phyloP scores from a whole-genome alignment of 768 basidiomycete genomes.

The Suillus bovinus region DNA sequence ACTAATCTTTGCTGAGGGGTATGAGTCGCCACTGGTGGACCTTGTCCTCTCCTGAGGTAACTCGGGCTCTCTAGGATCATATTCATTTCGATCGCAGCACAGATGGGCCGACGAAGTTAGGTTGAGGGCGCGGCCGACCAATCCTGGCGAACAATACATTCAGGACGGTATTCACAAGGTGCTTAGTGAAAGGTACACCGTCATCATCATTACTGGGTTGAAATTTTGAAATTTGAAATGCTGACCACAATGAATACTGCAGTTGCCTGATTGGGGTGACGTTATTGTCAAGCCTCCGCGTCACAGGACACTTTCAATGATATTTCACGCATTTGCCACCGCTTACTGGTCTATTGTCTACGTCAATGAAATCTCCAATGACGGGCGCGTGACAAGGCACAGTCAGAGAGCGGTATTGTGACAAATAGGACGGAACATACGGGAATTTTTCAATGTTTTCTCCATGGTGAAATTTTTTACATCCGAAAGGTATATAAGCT shows the following conservation, averaged over 20 bases:
- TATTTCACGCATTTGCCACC: too few species aligned
- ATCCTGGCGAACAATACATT: background rate
- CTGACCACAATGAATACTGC: background rate
- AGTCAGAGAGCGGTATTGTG: background rate
- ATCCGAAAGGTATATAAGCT: background rate
- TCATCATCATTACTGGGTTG: background rate
- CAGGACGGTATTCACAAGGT: background rate
- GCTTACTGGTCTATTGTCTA: conserved; percentile 2
- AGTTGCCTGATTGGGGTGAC: background rate
- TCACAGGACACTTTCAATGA: background rate
- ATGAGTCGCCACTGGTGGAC: too few species aligned
- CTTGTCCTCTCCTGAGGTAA: too few species aligned
- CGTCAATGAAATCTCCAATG: background rate
- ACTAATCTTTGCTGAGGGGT: too few species aligned
- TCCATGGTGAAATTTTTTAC: background rate
- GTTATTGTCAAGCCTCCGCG: background rate
- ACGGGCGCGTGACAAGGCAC: background rate
- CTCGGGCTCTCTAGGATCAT: background rate
- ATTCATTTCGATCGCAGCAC: background rate
- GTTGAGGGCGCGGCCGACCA: background rate
- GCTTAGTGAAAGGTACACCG: background rate
- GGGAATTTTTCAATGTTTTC: background rate
- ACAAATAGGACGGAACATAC: background rate
- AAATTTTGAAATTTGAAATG: too few species aligned
- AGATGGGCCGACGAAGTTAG: background rate